Base-by-base conservation (phyloP, 805 yeast genomes). In the Yamadazyma phyllophila region DNA sequence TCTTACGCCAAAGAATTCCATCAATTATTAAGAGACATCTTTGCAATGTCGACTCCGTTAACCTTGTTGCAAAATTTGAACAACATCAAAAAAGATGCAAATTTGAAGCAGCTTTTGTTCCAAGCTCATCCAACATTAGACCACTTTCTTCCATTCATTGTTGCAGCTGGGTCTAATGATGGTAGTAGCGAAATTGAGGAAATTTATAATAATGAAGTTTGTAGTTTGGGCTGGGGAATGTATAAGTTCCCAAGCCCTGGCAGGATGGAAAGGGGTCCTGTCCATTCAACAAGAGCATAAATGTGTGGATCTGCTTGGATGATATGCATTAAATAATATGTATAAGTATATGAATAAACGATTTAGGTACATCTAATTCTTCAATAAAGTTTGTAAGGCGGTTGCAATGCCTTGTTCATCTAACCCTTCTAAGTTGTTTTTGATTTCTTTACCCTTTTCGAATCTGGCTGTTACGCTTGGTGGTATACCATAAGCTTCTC, bases 401-500 rank as follows among this genome's bases (percentile, higher is more conserved):
- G 58, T 57, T 24, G 60, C 67, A 39, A 79, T 74, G 37, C 72
- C 80, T 44, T 64, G 61, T 54, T 71, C 77, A 41, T 67, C 73
- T 56, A 78, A 66, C 6, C 77, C 77, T 26, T 74, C 77, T 52
- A 79, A 71, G 46, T 58, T 71, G 54, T 67, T 76, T 59, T 74
- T 74, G 41, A 76, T 61, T 61, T 77, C 82, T 45, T 62, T 63
- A 31, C 82, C 82, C 55, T 73, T 74, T 41, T 73, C 88, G 50
- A 82, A 82, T 62, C 96, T 80, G 31, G 91, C 87, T 48, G 80
- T 85, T 43, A 87, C 77, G 39, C 82, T 74, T 34, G 96, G 96
- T 41, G 83, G 74, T 44, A 83, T 80, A 41, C 88, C 88, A 50
- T 70, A 71, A 27, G 89, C 79, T 65, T 88, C 96, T 67, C 96